Evolutionary conservation across 805 yeast genomes (phyloP).

Genomic region (Metschnikowia lachancei): DNA sequence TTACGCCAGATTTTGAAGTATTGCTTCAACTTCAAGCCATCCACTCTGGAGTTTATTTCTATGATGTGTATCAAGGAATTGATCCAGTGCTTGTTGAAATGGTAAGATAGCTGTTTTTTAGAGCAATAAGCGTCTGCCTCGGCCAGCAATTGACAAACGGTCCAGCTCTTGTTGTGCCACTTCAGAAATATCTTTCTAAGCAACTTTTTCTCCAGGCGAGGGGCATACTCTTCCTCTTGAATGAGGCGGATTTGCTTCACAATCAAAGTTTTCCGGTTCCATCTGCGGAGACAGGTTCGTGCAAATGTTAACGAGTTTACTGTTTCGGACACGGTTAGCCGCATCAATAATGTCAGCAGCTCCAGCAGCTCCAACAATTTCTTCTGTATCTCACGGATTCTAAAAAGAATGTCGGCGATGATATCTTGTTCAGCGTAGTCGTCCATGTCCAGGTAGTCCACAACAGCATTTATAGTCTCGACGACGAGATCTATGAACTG

Average conservation of each 20-base stretch:
- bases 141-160: constrained; percentile 10
- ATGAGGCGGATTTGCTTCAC: constrained; percentile 17
- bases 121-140: constrained; percentile 18
- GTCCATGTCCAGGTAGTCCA: constrained; percentile 30
- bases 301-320: constrained; percentile 4
- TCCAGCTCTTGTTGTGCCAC: constrained; percentile 16
- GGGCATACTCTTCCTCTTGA: constrained; percentile 11
- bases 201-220: not conserved
- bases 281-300: constrained; percentile 15
- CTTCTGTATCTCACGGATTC: constrained; percentile 25
- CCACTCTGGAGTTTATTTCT: constrained; percentile 4
- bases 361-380: not conserved
- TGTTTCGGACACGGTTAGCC: constrained; percentile 24
- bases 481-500: constrained; percentile 24
- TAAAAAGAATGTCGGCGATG: constrained; percentile 23
- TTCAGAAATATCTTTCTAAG: constrained; percentile 5
- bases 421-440: constrained; percentile 18
- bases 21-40: constrained; percentile 14
- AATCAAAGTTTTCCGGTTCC: constrained; percentile 22
- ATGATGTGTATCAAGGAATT: constrained; percentile 17
- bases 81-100: constrained; percentile 13
- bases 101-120: constrained; percentile 11
- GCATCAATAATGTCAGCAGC: constrained; percentile 31
- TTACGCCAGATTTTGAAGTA: constrained; percentile 12
- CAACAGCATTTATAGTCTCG: constrained; percentile 22